Evolutionary conservation across 176 grass and related monocot species (phyloP).

Genomic region (Raddia distichophylla): DNA sequence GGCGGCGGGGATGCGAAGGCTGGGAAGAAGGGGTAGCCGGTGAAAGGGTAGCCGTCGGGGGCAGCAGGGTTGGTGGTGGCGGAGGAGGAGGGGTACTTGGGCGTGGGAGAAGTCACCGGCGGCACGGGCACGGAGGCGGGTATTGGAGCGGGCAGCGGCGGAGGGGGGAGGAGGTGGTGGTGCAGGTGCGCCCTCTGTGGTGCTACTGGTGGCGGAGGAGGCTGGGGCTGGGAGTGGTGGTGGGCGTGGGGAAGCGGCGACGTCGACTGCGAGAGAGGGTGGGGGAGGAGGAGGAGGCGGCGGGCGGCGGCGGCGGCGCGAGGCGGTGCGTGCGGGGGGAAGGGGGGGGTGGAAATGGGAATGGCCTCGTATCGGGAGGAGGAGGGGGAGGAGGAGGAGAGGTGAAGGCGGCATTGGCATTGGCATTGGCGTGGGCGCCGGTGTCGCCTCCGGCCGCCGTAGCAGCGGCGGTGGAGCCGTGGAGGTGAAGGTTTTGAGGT

Average conservation of each 20-base stretch:
- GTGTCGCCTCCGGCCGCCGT: not conserved
- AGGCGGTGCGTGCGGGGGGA: not conserved
- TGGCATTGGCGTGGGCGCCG: not conserved
- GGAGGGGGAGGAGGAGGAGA: not conserved
- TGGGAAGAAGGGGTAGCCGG: conserved; percentile 59
- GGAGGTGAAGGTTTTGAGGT: not conserved
- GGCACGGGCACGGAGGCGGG: not conserved
- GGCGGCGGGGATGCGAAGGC: not conserved
- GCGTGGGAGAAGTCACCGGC: conserved; percentile 8
- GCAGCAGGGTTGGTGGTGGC: not conserved
- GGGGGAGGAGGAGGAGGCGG: not conserved
- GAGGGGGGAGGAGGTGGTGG: not conserved
- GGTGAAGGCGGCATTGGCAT: conserved; percentile 6
- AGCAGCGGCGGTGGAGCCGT: not conserved
- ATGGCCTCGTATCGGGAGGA: no score
- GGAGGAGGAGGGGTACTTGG: conserved; percentile 38
- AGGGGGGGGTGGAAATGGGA: not conserved
- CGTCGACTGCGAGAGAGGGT: not conserved
- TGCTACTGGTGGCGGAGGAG: not conserved
- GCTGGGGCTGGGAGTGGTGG: conserved; percentile 2
- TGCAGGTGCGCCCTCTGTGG: not conserved
- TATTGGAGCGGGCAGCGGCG: not conserved
- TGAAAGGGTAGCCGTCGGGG: conserved; percentile 44
- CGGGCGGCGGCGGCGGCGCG: not conserved
- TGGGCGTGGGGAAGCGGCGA: not conserved